Base-by-base conservation (phyloP, 371 early-diverging fungal genomes). In the Mortierella sp. region DNA sequence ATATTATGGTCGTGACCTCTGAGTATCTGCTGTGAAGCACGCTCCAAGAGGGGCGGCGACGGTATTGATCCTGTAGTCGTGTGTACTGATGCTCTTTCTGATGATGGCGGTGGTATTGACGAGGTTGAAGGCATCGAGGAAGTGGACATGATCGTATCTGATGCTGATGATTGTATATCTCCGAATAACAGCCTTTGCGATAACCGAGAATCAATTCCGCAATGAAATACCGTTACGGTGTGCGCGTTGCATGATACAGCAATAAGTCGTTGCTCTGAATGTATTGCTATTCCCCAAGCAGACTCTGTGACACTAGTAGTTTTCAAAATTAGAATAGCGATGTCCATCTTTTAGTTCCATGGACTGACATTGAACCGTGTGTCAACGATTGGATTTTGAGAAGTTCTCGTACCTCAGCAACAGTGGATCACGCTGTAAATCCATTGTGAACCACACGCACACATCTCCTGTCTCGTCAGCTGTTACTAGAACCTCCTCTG, bases 241-340 rank as follows among this genome's bases (percentile, higher is more conserved):
- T 85, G 84, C 0, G 84, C 74, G 60, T 88, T 88, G 43, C 83
- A 73, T 13, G 83, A 82, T 3, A 83, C 78, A 1, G 86, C 89
- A 28, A 88, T 67, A 37, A 86, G 68, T 13, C 83, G 62, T 37
- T 32, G 55, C 22, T 69, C 76, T 1, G 82, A 64, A 63, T 85
- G 83, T 26, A 83, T 78, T 1, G 84, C 89, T 28, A 87, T 59
- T 2, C 87, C 86, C 89, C 89, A 88, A 3, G 86, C 82, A 0
- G 86, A 84, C 2, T 82, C 75, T 32, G 73, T 42, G 12, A 75
- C 77, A 57, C 72, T 76, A 64, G 19, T 28, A 3, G 35, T 40
- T 19, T 5, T 19, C 13, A 19, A 1, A 17, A 17, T 43, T 43
- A 64, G 54, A 4, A 53, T 53, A 34, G 22, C 28, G n/a, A n/a